phyloP scores from a whole-genome alignment of 495 filamentous ascomycete genomes.

The Hyphodiscus hymeniophilus region DNA sequence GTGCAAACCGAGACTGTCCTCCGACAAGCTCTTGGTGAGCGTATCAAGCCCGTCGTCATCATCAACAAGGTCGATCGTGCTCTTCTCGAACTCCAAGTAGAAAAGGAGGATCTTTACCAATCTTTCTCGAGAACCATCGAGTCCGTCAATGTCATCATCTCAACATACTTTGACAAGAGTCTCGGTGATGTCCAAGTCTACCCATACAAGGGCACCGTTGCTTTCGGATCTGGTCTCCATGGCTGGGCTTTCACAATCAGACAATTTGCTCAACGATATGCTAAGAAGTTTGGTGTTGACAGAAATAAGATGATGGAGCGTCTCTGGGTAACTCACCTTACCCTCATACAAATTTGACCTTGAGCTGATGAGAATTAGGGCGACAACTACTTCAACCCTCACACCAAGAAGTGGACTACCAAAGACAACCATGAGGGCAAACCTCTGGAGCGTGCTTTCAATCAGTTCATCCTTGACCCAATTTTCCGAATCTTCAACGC shows the following conservation, averaged over 20 bases:
- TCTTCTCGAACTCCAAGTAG: constrained; percentile 94
- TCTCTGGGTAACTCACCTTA: constrained; percentile 68
- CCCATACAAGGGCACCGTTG: constrained; percentile 91
- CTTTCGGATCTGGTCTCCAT: constrained; percentile 99
- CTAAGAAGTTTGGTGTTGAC: constrained; percentile 99
- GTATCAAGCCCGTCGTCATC: constrained; percentile 98
- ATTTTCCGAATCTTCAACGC: constrained; percentile 97
- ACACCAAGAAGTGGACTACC: constrained; percentile 99
- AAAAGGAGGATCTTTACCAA: constrained; percentile 99
- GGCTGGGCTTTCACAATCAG: constrained; percentile 99
- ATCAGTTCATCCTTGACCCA: constrained; percentile 95
- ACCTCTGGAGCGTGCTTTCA: constrained; percentile 94
- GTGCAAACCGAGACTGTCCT: constrained; percentile 99
- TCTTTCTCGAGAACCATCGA: constrained; percentile 98
- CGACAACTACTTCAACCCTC: constrained; percentile 99
- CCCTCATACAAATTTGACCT: neutral
- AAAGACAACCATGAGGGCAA: constrained; percentile 71
- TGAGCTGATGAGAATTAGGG: constrained; percentile 45
- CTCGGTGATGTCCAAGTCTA: constrained; percentile 98
- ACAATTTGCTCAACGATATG: constrained; percentile 93
- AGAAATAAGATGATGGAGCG: constrained; percentile 99
- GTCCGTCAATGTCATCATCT: constrained; percentile 99
- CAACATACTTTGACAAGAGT: constrained; percentile 94
- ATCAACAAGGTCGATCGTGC: constrained; percentile 99
- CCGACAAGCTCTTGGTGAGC: constrained; percentile 97